Base-by-base conservation (phyloP, 805 yeast species). In the Candida berthetii region DNA sequence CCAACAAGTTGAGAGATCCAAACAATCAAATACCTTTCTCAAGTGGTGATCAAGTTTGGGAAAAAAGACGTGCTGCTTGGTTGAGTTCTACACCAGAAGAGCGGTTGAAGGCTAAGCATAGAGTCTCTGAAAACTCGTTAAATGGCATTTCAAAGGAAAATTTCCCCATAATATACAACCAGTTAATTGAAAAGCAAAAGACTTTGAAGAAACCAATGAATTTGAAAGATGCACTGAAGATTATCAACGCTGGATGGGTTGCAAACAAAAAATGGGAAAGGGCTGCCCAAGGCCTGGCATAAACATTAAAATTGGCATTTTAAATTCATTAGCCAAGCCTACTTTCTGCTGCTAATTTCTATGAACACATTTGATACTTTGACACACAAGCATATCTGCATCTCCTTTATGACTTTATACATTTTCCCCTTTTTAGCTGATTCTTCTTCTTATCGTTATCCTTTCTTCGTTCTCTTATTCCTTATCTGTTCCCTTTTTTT, bases 201-300 rank as follows among this genome's bases (percentile, higher is more conserved):
- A 71, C 76, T 7, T 69, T 91, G 52, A 81, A 78, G 52, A 68
- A 68, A 42, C 85, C 89, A 14, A 68, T 91, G 62, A 87, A 85
- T 59, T 71, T 91, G 52, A 69, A 68, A 43, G 96, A 88, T 57
- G 78, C 85, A 34, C 57, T 88, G 39, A 73, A 74, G 48, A 75
- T 90, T 19, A 73, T 90, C 34, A 80, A 86, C 52, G 76, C 84
- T 3, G 96, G 96, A 16, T 90, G 98, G 98, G 71, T 74, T 14
- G 81, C 79, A 45, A 78, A 78, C 18, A 87, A 82, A 39, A 76
- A 78, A 49, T 90, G 93, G 91, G 82, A 76, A 43, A 63, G 68
- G 28, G 74, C 74, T 7, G 62, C 69, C 2, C 62, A 58, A 18
- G 71, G 68, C 53, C 60, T 42, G 46, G 55, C 47, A 31, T 52